Conservation (phyloP, 306 rosid genomes). For the Cyclanthera cordifolia region DNA sequence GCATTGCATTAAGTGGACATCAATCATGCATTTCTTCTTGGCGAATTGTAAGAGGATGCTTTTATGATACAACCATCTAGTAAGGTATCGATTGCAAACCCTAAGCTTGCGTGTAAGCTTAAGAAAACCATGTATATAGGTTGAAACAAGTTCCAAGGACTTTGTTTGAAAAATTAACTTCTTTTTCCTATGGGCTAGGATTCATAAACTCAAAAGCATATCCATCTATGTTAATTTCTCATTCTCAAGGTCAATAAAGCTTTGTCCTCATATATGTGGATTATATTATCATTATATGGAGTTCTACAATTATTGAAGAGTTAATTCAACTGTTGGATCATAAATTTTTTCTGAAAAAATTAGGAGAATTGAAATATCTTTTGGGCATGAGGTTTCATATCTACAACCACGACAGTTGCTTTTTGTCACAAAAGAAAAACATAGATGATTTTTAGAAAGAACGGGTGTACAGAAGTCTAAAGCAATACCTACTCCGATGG, state of each 20-base stretch:
- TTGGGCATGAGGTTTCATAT: neutral
- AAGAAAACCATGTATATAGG: neutral
- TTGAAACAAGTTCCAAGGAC: no score
- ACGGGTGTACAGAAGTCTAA: neutral
- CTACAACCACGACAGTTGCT: neutral
- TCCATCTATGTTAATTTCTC: neutral
- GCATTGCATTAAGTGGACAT: neutral
- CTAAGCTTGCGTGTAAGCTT: neutral
- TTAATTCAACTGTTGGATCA: no score
- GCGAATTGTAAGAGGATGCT: neutral
- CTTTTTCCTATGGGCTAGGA: neutral
- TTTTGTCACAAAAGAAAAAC: neutral
- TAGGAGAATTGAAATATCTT: neutral
- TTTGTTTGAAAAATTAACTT: neutral
- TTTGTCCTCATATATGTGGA: no score
- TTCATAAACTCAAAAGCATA: neutral
- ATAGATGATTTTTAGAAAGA: no score
- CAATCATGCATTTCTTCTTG: neutral
- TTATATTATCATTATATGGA: no score
- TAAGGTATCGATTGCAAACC: no score
- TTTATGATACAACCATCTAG: neutral
- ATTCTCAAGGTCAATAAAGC: fast-evolving
- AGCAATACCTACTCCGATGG: no score
- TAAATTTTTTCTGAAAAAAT: no score
- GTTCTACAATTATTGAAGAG: no score